Percentiles rank a stretch among this genome's conserved stretches.
These are phyloP conservation scores for Ustilago nuda DNA, from an alignment of 1,284 basidiomycete species.

Conservation along the genomic window DNA sequence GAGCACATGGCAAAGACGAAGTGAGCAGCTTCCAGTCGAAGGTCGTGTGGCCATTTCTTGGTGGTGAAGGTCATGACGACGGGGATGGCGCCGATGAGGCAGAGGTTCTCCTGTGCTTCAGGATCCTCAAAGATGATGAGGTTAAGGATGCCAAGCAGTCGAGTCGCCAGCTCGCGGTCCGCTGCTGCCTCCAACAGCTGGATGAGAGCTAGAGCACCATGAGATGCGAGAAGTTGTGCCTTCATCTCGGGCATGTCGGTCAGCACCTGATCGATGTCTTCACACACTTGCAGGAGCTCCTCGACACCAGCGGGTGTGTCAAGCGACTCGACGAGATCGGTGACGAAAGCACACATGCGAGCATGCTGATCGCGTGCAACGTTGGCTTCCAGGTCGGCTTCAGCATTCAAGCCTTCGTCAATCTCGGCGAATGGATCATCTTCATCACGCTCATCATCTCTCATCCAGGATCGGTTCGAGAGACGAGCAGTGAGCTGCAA, in stretches of 20 bases:
- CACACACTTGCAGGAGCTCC: conserved; percentile 82
- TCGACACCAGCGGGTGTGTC: conserved; percentile 82
- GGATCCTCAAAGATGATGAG: conserved; percentile 85
- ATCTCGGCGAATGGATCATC: conserved; percentile 63
- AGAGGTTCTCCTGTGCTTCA: conserved; percentile 91
- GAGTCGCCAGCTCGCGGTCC: conserved; percentile 84
- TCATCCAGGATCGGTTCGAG: conserved; percentile 58
- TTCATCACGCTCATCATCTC: conserved; percentile 57
- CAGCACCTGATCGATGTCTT: conserved; percentile 85
- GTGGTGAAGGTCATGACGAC: conserved; percentile 81
- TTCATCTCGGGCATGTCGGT: conserved; percentile 89
- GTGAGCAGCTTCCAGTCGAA: conserved; percentile 91
- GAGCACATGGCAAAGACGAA: conserved; percentile 93
- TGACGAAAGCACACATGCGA: conserved; percentile 81
- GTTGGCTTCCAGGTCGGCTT: conserved; percentile 63
- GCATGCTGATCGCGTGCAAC: conserved; percentile 72
- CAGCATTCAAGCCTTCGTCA: conserved; percentile 57
- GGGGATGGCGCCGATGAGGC: conserved; percentile 78
- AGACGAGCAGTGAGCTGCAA: conserved; percentile 59
- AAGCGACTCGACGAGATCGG: conserved; percentile 85
- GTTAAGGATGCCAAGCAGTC: conserved; percentile 88
- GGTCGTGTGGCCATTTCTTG: conserved; percentile 92
- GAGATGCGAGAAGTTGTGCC: conserved; percentile 85
- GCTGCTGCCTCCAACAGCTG: conserved; percentile 86
- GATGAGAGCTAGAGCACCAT: conserved; percentile 92